Evolutionary conservation across 2,329 filamentous ascomycete genomes (phyloP), one percentile per base, ranked within the genome.

Genomic region (Arachnomyces sp.): DNA sequence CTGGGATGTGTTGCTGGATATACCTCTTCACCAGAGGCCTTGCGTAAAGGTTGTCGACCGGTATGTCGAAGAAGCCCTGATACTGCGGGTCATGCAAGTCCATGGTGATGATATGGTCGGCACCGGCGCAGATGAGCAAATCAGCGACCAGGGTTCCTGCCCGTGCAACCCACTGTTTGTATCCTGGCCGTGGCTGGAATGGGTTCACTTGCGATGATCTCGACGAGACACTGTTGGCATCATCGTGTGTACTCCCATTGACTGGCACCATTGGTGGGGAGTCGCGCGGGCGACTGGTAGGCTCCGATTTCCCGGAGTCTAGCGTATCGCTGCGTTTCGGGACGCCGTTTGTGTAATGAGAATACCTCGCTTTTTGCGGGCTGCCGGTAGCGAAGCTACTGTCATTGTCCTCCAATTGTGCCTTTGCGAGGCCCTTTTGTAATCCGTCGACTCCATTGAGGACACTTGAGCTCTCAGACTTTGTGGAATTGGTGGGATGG

Each of bases 81-180:
- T 96, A 96, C 65, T 98, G 88, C 31, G 87, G 85, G 62, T 95
- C 90, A 61, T 92, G 87, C 38, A 98, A 75, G 59, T 98, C 92
- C 85, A 98, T 93, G 25, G 90, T 95, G 61, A 96, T 95, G 60
- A 92, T 82, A 65, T 96, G 92, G 62, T 98, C 90, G 34, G 92
- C 88, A 49, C 92, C 92, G 48, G 92, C 90, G 66, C 89, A 95
- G 31, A 88, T 95, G 50, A 98, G 73, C 33, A 98, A 78, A 61
- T 96, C 89, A 37, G 92, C 92, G 36, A 98, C 84, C 42, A 98
- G 75, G 21, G 89, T 96, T 44, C 92, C 92, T 31, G 92, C 89
- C 68, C 96, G 92, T 15, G 92, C 92, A 48, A 98, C 90, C 92
- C 92, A 98, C 68, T 95, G 87, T 70, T 92, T 92, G 65, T 98